phyloP scores from a whole-genome alignment of 2,329 filamentous ascomycete genomes.

The Podosphaera aphanis region DNA sequence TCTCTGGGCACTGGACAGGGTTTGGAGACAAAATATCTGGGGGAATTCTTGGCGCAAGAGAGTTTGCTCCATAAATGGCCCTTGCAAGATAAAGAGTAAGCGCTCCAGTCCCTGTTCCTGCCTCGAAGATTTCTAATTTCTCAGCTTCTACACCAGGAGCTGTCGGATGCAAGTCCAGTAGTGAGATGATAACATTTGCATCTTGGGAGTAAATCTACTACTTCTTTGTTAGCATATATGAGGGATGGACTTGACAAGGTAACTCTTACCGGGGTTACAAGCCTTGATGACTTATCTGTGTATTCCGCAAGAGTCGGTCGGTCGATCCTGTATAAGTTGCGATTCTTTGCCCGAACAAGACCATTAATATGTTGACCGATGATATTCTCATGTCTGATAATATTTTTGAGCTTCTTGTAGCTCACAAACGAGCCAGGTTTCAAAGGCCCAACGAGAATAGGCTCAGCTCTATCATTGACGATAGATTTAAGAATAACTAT shows the following conservation, averaged over 20 bases:
- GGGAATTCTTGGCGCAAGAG: slow-evolving; percentile 22
- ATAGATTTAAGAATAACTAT: slow-evolving; percentile 7
- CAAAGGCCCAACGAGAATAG: background rate
- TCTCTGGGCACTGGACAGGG: background rate
- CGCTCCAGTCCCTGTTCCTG: slow-evolving; percentile 65
- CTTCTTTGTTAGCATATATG: slow-evolving; percentile 7
- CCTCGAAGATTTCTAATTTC: slow-evolving; percentile 55
- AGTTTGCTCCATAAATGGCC: slow-evolving; percentile 52
- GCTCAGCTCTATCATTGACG: background rate
- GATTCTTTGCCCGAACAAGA: slow-evolving; percentile 5
- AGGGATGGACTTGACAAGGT: background rate
- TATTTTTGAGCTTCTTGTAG: background rate
- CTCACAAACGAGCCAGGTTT: background rate
- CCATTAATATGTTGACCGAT: slow-evolving; percentile 13
- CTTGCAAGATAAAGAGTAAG: slow-evolving; percentile 53
- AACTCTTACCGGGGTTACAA: slow-evolving; percentile 47
- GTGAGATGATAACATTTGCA: slow-evolving; percentile 48
- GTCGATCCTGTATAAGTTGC: slow-evolving; percentile 20
- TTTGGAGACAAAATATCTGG: background rate
- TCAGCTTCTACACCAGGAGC: slow-evolving; percentile 41
- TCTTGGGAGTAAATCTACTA: slow-evolving; percentile 49
- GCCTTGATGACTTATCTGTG: slow-evolving; percentile 38
- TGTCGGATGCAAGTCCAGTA: slow-evolving; percentile 50
- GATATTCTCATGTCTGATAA: slow-evolving; percentile 19
- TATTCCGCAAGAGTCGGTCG: slow-evolving; percentile 53